These are phyloP conservation scores for Pelargonium australe DNA, from an alignment of 441 rosid species.

Conservation along the genomic window DNA sequence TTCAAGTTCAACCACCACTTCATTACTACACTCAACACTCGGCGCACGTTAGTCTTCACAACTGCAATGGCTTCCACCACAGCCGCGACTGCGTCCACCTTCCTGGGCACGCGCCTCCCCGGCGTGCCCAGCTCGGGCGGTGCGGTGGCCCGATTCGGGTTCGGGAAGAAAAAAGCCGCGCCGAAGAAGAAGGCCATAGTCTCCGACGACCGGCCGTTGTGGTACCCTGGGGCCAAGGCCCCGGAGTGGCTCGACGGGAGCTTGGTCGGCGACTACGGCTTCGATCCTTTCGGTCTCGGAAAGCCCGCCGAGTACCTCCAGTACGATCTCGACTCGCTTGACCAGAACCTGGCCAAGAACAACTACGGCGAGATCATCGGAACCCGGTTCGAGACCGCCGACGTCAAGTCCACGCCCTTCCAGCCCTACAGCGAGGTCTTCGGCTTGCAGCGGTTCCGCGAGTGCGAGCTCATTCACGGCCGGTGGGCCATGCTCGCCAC, in stretches of 20 bases:
- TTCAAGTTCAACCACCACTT: neutral
- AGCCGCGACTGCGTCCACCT: conserved; percentile 64
- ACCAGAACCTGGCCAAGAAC: conserved; percentile 86
- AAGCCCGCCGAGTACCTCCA: conserved; percentile 90
- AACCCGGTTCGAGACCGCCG: conserved; percentile 49
- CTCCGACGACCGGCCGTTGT: conserved; percentile 52
- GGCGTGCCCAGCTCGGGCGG: conserved; percentile 45
- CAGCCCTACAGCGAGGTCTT: conserved; percentile 91
- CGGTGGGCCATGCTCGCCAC: conserved; percentile 97
- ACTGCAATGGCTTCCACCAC: conserved; percentile 46
- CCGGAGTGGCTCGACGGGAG: conserved; percentile 85
- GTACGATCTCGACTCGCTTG: conserved; percentile 74
- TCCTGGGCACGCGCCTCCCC: conserved; percentile 65
- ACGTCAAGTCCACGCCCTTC: conserved; percentile 76
- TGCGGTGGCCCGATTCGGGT: conserved; percentile 67
- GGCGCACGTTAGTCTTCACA: neutral
- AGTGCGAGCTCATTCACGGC: conserved; percentile 91
- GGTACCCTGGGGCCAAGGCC: conserved; percentile 85
- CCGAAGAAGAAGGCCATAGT: conserved; percentile 33
- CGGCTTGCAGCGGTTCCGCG: conserved; percentile 82
- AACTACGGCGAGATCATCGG: conserved; percentile 67
- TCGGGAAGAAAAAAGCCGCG: conserved; percentile 43
- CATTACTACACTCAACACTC: neutral
- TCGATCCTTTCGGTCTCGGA: conserved; percentile 85
- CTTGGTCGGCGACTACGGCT: conserved; percentile 78